Base-by-base conservation (phyloP, 1,284 basidiomycete genomes). In the Bondarzewia mesenterica region DNA sequence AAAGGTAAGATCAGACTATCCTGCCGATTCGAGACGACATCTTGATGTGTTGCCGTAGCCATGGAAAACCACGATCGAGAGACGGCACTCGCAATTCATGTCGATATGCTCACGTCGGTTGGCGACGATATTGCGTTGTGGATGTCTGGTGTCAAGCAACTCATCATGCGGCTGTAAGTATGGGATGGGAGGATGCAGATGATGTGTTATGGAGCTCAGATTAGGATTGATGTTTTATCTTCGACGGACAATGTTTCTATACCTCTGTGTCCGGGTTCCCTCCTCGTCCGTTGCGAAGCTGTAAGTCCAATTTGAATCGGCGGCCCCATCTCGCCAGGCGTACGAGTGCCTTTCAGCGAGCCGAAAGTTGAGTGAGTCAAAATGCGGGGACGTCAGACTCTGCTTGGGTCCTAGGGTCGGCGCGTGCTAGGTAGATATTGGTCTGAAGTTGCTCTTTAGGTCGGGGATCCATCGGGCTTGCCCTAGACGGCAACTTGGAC, bases 101-200 rank as follows among this genome's bases (percentile, higher is more conserved):
- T 90, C 44, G 85, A 91, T 46, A 67, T 93, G 22, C 70, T 93
- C 45, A 91, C 87, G 2, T 70, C 74, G 42, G 83, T 83, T 46
- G 74, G 84, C 27, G 86, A 89, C 46, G 88, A 92, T 57, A 89
- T 92, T 63, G 85, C 81, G 7, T 60, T 89, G 53, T 93, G 89
- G 90, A 91, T 89, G 81, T 82, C 88, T 15, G 89, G 85, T 15
- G 69, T 93, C 49, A 93, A 92, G 66, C 88, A 91, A 65, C 67
- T 93, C 57, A 85, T 89, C 59, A 70, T 80, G 70, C 74, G 77
- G 56, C 57, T 88, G 55, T 71, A 57, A 60, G 18, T 4, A 18
- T 26, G 4, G 20, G 35, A 35, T 32, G 38, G 20, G 16, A 43
- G 5, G n/a, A 32, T 32, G n/a, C 6, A 12, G 29, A 12, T 12